Evolutionary conservation across 805 yeast genomes (phyloP).

Genomic region (Nakazawaea ambrosiae): DNA sequence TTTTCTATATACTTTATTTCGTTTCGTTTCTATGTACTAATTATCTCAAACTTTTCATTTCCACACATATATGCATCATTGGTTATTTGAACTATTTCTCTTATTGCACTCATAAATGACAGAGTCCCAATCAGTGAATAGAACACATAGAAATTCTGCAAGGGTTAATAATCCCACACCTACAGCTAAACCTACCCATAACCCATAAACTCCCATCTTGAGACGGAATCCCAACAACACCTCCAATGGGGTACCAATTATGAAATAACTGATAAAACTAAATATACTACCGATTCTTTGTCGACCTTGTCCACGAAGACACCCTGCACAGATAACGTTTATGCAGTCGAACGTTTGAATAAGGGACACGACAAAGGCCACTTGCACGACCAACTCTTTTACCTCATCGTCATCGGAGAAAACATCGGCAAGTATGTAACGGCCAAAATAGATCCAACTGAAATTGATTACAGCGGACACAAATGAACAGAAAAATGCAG

Average conservation of each 20-base stretch:
- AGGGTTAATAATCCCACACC: slow-evolving; percentile 35
- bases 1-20: too few species aligned
- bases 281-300: slow-evolving; percentile 45
- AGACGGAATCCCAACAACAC: slow-evolving; percentile 34
- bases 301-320: slow-evolving; percentile 48
- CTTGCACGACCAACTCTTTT: slow-evolving; percentile 28
- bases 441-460: slow-evolving; percentile 27
- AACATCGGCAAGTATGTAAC: slow-evolving; percentile 30
- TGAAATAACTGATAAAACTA: slow-evolving; percentile 38
- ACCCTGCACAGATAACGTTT: slow-evolving; percentile 38
- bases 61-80: too few species aligned
- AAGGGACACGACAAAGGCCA: slow-evolving; percentile 39
- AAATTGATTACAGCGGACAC: slow-evolving; percentile 30
- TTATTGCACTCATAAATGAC: slow-evolving; percentile 30
- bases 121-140: slow-evolving; percentile 45
- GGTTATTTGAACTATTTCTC: too few species aligned
- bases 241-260: slow-evolving; percentile 43
- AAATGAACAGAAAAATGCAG: slow-evolving; percentile 27
- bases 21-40: too few species aligned
- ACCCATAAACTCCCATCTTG: slow-evolving; percentile 32
- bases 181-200: slow-evolving; percentile 40
- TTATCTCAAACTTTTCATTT: too few species aligned
- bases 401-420: slow-evolving; percentile 35
- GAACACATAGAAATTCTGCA: slow-evolving; percentile 33
- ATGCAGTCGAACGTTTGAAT: slow-evolving; percentile 44